Conservation (phyloP, 78 protist species). For the Dictyostelium purpureum region DNA sequence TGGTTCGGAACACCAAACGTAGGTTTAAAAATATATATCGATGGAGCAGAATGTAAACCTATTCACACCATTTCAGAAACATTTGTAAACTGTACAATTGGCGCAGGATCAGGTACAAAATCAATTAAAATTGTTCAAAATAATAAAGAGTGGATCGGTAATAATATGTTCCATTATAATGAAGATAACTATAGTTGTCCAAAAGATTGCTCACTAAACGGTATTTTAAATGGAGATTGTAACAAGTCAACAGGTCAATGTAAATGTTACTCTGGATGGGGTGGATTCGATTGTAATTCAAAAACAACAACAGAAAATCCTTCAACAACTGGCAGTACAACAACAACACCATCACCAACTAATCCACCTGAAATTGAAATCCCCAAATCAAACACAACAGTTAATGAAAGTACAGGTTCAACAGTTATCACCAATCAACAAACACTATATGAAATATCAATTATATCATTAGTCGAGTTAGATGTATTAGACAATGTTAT, state of each 20-base stretch:
- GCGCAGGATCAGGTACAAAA: neutral
- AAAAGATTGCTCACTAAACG: neutral
- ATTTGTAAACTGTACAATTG: neutral
- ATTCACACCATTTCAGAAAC: neutral
- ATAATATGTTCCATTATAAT: neutral
- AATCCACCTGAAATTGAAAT: neutral
- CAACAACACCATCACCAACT: neutral
- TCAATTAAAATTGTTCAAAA: neutral
- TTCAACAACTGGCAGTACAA: neutral
- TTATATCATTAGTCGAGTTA: neutral
- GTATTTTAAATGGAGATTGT: too few relatives aligned
- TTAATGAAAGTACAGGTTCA: neutral
- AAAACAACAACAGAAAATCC: neutral
- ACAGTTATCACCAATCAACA: neutral
- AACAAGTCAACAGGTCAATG: neutral
- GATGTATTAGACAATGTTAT: too few relatives aligned
- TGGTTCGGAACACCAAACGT: too few relatives aligned
- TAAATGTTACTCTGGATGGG: neutral
- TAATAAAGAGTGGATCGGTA: neutral
- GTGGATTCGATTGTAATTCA: slow-evolving; percentile 18
- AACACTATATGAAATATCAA: slow-evolving; percentile 2
- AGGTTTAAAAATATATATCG: too few relatives aligned
- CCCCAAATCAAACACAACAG: neutral
- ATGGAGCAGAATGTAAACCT: neutral
- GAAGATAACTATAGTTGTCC: neutral